A percentile compares a stretch with the other conserved stretches of the same genome.
phyloP scores from a whole-genome alignment of 345 rosid species.

The Eucalyptus virginea region DNA sequence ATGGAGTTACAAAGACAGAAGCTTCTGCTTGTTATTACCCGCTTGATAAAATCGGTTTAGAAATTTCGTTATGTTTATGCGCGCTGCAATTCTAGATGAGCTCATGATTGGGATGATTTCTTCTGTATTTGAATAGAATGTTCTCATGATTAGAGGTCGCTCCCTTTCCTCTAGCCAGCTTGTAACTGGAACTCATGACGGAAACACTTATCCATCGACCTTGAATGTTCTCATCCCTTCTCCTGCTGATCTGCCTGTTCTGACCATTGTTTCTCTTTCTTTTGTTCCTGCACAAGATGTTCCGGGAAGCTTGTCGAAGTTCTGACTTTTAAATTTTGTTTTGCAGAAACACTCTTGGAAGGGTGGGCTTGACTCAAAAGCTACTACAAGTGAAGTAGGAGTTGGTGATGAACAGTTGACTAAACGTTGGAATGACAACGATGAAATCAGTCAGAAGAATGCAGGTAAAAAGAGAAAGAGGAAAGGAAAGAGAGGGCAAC shows the following conservation, averaged over 20 bases:
- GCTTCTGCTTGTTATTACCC: not conserved
- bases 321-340: not conserved
- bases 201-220: not conserved
- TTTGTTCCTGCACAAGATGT: not conserved
- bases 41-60: not conserved
- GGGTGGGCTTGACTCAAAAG: not conserved
- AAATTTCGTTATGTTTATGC: not conserved
- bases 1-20: not conserved
- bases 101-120: not conserved
- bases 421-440: not conserved
- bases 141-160: not conserved
- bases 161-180: not conserved
- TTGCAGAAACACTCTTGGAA: slow-evolving; percentile 1
- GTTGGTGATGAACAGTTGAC: not conserved
- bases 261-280: not conserved
- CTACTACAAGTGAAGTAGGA: not conserved
- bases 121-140: not conserved
- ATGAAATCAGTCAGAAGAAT: not conserved
- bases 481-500: slow-evolving; percentile 61
- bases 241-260: not conserved
- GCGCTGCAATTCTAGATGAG: not conserved
- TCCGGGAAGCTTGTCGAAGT: not conserved
- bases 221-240: not conserved
- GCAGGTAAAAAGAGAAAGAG: slow-evolving; percentile 38
- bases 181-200: not conserved